Evolutionary conservation across 495 filamentous ascomycete species (phyloP).

Genomic region (Aspergillus carlsbadensis): DNA sequence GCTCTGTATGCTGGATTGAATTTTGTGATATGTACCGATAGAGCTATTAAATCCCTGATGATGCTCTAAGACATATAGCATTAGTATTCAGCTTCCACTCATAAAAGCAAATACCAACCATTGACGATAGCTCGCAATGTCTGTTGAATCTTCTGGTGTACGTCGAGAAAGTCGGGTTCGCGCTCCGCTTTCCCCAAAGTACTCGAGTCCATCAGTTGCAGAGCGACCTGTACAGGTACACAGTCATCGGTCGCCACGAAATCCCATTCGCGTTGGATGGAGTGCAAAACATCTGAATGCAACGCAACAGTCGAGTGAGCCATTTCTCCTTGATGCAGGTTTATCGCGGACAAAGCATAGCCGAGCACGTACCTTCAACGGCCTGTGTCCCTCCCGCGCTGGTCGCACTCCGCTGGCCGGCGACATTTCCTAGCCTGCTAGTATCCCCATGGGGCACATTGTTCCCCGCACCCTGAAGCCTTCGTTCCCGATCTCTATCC

Average conservation of each 20-base stretch:
- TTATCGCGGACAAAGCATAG: too few species aligned
- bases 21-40: slow-evolving; percentile 98
- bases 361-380: slow-evolving; percentile 41
- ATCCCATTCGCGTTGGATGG: slow-evolving; percentile 86
- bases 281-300: slow-evolving; percentile 54
- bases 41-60: slow-evolving; percentile 99
- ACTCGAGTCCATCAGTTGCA: slow-evolving; percentile 90
- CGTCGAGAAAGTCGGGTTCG: slow-evolving; percentile 76
- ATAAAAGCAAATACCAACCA: slow-evolving; percentile 30
- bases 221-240: slow-evolving; percentile 85
- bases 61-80: slow-evolving; percentile 59
- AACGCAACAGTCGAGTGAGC: not conserved
- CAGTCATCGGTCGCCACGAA: slow-evolving; percentile 86
- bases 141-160: slow-evolving; percentile 80
- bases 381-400: slow-evolving; percentile 27
- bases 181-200: slow-evolving; percentile 88
- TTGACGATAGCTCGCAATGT: slow-evolving; percentile 95
- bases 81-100: not conserved
- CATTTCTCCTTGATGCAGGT: too few species aligned
- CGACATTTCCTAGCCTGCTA: slow-evolving; percentile 22
- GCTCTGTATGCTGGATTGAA: slow-evolving; percentile 86
- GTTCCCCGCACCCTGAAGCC: slow-evolving; percentile 28
- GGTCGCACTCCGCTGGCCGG: slow-evolving; percentile 18
- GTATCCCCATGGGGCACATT: slow-evolving; percentile 26
- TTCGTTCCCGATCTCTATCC: slow-evolving; percentile 27